Conservation (phyloP, 2,329 filamentous ascomycete species). For the Colletotrichum somersetense region DNA sequence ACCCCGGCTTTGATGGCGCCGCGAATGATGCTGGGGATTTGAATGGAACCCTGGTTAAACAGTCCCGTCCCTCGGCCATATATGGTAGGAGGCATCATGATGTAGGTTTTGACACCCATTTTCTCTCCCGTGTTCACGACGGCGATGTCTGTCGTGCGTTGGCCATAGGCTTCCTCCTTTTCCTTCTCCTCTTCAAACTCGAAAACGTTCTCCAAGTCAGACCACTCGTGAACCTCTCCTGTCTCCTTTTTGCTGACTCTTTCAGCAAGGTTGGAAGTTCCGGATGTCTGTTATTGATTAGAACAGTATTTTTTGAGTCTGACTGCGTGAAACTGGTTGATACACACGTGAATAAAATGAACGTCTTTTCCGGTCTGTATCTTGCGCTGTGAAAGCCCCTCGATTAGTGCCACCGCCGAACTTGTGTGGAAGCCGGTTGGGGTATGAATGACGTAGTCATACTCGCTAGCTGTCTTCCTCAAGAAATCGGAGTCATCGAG, state of each 20-base stretch:
- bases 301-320: accelerated
- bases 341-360: conserved; percentile 55
- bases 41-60: conserved; percentile 55
- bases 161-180: conserved; percentile 52
- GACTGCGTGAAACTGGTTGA: background rate
- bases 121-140: conserved; percentile 56
- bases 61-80: conserved; percentile 59
- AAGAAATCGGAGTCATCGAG: conserved; percentile 45
- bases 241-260: conserved; percentile 52
- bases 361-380: conserved; percentile 51
- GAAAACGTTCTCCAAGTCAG: conserved; percentile 60
- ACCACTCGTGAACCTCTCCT: conserved; percentile 50
- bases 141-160: conserved; percentile 59
- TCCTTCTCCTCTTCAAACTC: conserved; percentile 55
- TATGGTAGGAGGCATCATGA: conserved; percentile 61
- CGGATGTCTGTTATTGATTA: conserved; percentile 50
- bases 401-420: conserved; percentile 56
- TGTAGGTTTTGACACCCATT: conserved; percentile 57
- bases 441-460: conserved; percentile 58
- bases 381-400: conserved; percentile 56
- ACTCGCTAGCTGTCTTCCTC: conserved; percentile 43
- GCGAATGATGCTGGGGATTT: conserved; percentile 53
- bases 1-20: conserved; percentile 46
- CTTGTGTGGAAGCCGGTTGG: conserved; percentile 54
- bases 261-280: conserved; percentile 59